Conservation (phyloP, 1,284 basidiomycete species). For the Ustilago vetiveriae region DNA sequence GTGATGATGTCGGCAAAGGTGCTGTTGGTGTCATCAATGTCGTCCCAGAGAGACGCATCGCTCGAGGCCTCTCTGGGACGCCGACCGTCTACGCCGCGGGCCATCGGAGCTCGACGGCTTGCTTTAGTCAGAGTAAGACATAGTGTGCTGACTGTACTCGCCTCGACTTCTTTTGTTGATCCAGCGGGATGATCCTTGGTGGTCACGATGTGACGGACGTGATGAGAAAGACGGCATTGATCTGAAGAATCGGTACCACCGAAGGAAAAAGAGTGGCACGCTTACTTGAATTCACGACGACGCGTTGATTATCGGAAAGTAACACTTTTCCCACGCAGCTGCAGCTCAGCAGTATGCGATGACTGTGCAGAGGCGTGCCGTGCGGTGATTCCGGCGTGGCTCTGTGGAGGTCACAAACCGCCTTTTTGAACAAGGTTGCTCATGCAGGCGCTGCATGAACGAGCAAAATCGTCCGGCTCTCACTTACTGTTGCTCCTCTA, state of each 20-base stretch:
- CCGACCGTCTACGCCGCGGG: slow-evolving; percentile 8
- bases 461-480: too few species aligned
- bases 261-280: slow-evolving; percentile 1
- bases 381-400: slow-evolving; percentile 1
- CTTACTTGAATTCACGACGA: neutral
- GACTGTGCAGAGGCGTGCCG: too few species aligned
- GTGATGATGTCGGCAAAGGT: slow-evolving; percentile 25
- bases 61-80: slow-evolving; percentile 34
- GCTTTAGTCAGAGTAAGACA: neutral
- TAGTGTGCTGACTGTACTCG: neutral
- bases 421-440: too few species aligned
- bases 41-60: slow-evolving; percentile 38
- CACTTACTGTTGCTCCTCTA: too few species aligned
- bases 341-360: slow-evolving; percentile 2
- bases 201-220: slow-evolving; percentile 1
- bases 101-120: slow-evolving; percentile 3
- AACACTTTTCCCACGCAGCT: neutral
- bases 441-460: slow-evolving; percentile 4
- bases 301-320: slow-evolving; percentile 14
- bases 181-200: neutral
- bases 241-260: slow-evolving; percentile 1
- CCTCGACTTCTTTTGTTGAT: neutral
- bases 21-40: slow-evolving; percentile 18
- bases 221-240: too few species aligned
- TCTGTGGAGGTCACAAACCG: slow-evolving; percentile 5